Evolutionary conservation across 768 basidiomycete genomes (phyloP), one percentile per base, ranked within the genome.

Genomic region (Hygrocybe punicea): DNA sequence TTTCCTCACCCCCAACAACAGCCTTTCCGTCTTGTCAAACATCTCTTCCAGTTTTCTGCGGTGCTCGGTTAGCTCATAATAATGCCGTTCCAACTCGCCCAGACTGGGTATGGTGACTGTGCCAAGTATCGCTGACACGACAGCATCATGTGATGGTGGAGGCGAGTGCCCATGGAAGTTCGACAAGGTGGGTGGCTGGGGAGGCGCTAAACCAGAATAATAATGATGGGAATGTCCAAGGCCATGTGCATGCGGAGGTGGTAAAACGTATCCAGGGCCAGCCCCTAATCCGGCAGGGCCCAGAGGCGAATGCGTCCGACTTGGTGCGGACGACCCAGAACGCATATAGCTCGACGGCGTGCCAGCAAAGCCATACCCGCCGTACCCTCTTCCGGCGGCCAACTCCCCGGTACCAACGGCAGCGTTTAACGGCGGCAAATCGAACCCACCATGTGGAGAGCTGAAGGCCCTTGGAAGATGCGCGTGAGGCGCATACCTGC

Each of bases 51-150:
- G 75, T 67, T 79, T 74, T 64, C 73, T 74, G 70, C 84, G 83
- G 66, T 88, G 80, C 63, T 85, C 83, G 4, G 74, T 71, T 53
- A 93, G 76, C 63, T 85, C 80, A 17, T 71, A 63, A 63, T 89
- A 91, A 67, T 92, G 91, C 55, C 83, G 75, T 69, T 87, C 87
- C 60, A 93, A 72, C 61, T 93, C 91, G 6, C 64, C 65, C 51
- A 80, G 63, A 14, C 82, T 84, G 48, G 77, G 77, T 10, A 76
- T 69, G 5, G 57, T 17, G 55, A 36, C 72, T 70, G 10, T 39
- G 23, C 33, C 33, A 13, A 51, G 25, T 33, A 51, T 35, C 2
- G 33, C 50, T n/a, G 25, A 11, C 40, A 9, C 16, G 14, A n/a
- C 53, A 4, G 44, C 39, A 6, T 40, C 52, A 39, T 34, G 45